Base-by-base conservation (phyloP, 139 green algal species). In the Mychonastes homosphaera region DNA sequence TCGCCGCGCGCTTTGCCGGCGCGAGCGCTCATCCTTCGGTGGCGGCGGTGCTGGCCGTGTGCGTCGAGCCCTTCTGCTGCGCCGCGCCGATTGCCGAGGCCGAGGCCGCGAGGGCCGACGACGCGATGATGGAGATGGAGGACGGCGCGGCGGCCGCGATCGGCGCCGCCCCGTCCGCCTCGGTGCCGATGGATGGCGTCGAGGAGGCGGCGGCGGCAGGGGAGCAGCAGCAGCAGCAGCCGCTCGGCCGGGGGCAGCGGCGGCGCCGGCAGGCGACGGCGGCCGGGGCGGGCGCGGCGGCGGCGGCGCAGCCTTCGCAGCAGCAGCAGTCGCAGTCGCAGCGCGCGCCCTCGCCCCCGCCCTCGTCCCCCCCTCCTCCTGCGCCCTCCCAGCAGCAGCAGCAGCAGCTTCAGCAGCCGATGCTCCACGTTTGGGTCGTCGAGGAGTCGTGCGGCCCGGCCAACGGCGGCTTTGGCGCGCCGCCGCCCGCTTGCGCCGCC, bases 11-110 rank as follows among this genome's bases (percentile, higher is more conserved):
- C 19, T 83, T 77, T 62, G 77, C 68, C 57, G 63, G 70, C 32
- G 58, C 71, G 7, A n/a, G n/a, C n/a, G n/a, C n/a, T n/a, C 75
- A 83, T 61, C 75, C 75, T 45, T 73, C 77, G 53, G 75, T 83
- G 33, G 63, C 53, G 5, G 62, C 75, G 6, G 58, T 79, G 36
- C 54, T 83, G 49, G 75, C 71, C 16, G 63, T 77, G 16, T 83
- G 75, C 54, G 53, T 83, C 35, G 64, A 83, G 71, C 65, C 62
- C 10, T 35, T 63, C 12, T 45, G 57, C 44, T 38, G 43, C 15
- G 50, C 61, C 19, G 39, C 53, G 30, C 61, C 61, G 2, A 67
- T 67, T 50, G 61, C 60, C n/a, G 61, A 67, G 61, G 61, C 60
- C 36, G 51, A n/a, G n/a, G n/a, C n/a, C n/a, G n/a, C n/a, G n/a